These are phyloP conservation scores for Fusarium anthophilum DNA, from an alignment of 2,329 filamentous ascomycete species.

Conservation along the genomic window DNA sequence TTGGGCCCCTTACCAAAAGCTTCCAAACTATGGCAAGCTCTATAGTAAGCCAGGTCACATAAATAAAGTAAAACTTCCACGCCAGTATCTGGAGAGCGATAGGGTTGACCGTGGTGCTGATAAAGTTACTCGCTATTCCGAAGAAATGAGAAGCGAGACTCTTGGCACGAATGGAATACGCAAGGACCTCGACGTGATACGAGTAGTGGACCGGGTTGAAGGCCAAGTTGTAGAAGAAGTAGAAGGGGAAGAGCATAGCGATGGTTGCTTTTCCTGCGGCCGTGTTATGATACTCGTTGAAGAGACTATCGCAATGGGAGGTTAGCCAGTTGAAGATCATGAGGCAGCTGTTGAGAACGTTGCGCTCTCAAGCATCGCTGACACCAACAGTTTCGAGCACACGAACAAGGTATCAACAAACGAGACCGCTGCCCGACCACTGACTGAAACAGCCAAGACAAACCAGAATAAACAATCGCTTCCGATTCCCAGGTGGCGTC, in stretches of 20 bases:
- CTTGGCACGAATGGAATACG: slow-evolving; percentile 22
- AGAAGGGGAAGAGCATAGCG: slow-evolving; percentile 25
- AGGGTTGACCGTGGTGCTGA: slow-evolving; percentile 2
- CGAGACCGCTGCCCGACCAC: slow-evolving; percentile 26
- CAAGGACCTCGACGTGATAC: slow-evolving; percentile 23
- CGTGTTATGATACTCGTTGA: slow-evolving; percentile 14
- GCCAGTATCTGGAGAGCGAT: neutral
- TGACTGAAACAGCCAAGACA: slow-evolving; percentile 32
- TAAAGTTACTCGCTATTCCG: neutral
- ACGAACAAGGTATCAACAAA: slow-evolving; percentile 20
- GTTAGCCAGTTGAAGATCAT: slow-evolving; percentile 38
- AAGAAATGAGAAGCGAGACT: slow-evolving; percentile 31
- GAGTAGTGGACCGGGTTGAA: slow-evolving; percentile 32
- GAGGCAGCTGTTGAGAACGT: slow-evolving; percentile 32
- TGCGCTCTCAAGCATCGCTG: neutral
- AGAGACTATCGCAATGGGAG: slow-evolving; percentile 19
- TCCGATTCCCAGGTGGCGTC: slow-evolving; percentile 10
- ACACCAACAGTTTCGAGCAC: slow-evolving; percentile 11
- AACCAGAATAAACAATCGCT: slow-evolving; percentile 11
- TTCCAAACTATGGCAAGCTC: neutral
- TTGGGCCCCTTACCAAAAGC: neutral
- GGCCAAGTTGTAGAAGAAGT: slow-evolving; percentile 32
- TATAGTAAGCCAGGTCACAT: neutral
- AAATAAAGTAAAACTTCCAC: neutral
- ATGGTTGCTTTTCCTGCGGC: slow-evolving; percentile 12